Base-by-base conservation (phyloP, 2,329 filamentous ascomycete genomes). In the Chalaropsis ovoidea region DNA sequence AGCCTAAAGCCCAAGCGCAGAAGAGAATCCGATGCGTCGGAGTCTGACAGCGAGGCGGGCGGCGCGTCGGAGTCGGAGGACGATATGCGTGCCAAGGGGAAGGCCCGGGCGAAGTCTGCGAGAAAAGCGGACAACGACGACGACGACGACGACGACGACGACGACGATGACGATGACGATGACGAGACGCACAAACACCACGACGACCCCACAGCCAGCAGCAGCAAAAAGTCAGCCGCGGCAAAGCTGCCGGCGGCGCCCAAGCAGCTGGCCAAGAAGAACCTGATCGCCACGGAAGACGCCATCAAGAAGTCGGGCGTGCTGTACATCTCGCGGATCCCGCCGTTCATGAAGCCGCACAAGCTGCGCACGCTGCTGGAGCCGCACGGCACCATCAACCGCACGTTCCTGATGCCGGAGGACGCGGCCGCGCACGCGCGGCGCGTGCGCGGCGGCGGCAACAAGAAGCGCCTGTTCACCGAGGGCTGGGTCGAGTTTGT, bases 401-500 rank as follows among this genome's bases (percentile, higher is more conserved):
- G 88, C 70, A 86, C 91, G 66, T 93, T 92, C 76, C 81, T 93
- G 19, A 85, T 88, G 0, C 89, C 89, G 13, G 89, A 94, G 75
- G 86, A 90, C 72, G 81, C 85, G 0, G 74, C 81, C 2, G 80
- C 82, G 5, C 87, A 89, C 70, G 78, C 82, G 7, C 81, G 84
- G 31, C 86, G 90, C 39, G 80, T 91, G 13, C 81, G 82, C 65
- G 81, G 80, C 62, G 90, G 90, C 62, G 90, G 90, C 67, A 94
- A 93, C 77, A 91, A 91, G 77, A 90, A 91, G 75, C 83, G 85
- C 67, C 83, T 83, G n/a, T 94, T 85, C 76, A 86, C 84, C 2
- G 90, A 95, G 74, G 90, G 90, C 58, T 95, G 90, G 90, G 84
- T 94, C 35, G 90, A 95, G 74, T 95, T 93, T 71, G 75, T 84